Percentiles rank a stretch among this genome's conserved stretches.
These are phyloP conservation scores for Phytophthora citrophthora DNA, from an alignment of 352 stramenopile species.

Conservation along the genomic window DNA sequence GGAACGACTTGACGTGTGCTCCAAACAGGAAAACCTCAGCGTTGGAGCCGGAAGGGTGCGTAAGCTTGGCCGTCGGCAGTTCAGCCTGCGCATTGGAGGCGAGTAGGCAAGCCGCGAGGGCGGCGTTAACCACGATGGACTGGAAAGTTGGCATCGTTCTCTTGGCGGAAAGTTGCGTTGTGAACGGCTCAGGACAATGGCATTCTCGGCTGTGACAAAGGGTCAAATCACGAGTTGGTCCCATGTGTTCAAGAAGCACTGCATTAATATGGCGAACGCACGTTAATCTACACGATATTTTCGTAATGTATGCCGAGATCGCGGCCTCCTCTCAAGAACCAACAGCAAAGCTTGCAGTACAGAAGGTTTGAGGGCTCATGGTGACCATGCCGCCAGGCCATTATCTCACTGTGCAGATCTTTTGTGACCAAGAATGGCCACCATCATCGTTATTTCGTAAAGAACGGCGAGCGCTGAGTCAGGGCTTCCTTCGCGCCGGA, in stretches of 20 bases:
- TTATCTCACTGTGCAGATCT: background rate
- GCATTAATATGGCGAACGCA: background rate
- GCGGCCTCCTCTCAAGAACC: background rate
- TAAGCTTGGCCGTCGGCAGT: slow-evolving; percentile 52
- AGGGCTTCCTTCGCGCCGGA: background rate
- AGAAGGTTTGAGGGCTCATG: background rate
- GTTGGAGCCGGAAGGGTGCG: slow-evolving; percentile 64
- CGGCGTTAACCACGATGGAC: slow-evolving; percentile 4
- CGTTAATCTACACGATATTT: background rate
- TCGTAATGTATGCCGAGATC: background rate
- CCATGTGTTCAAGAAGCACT: slow-evolving; percentile 15
- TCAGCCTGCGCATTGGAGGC: slow-evolving; percentile 27
- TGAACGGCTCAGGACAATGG: background rate
- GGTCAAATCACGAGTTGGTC: slow-evolving; percentile 18
- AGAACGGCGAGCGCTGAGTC: background rate
- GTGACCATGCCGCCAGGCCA: background rate
- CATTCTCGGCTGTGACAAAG: slow-evolving; percentile 8
- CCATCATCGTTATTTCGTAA: slow-evolving; percentile 17
- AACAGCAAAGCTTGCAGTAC: background rate
- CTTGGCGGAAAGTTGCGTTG: slow-evolving; percentile 1
- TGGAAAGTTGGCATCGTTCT: slow-evolving; percentile 6
- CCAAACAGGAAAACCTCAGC: slow-evolving; percentile 77
- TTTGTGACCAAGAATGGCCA: slow-evolving; percentile 14
- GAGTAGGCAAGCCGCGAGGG: slow-evolving; percentile 3
- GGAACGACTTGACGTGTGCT: slow-evolving; percentile 80